Percentiles rank a stretch among this genome's conserved stretches.
Evolutionary conservation across 129 eudicot species (phyloP).

Genomic region (Arctium lappa): DNA sequence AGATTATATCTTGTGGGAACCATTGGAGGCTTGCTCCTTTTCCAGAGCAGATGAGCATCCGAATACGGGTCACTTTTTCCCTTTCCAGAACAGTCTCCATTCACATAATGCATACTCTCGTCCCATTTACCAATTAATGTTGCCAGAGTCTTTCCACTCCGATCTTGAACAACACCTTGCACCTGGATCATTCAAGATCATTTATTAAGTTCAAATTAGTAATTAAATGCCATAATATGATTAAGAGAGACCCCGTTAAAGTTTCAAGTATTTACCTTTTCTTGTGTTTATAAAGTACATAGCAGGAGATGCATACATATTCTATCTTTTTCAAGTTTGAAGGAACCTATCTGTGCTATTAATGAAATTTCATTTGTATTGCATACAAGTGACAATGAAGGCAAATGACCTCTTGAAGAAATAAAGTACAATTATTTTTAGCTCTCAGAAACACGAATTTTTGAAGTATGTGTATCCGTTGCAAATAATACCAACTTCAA

Average conservation of each 20-base stretch:
- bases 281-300: background rate
- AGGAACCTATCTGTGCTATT: background rate
- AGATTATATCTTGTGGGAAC: constrained; percentile 86
- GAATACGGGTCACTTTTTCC: constrained; percentile 67
- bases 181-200: constrained; percentile 51
- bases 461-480: too few relatives aligned
- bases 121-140: constrained; percentile 97
- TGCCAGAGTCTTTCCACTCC: constrained; percentile 84
- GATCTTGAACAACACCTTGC: constrained; percentile 86
- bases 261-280: background rate
- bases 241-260: background rate
- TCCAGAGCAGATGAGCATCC: constrained; percentile 86
- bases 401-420: background rate
- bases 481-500: too few relatives aligned
- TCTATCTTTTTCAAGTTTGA: background rate
- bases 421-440: background rate
- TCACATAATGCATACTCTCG: constrained; percentile 88
- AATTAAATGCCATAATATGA: background rate
- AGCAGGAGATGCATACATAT: background rate
- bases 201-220: background rate
- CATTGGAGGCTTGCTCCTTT: constrained; percentile 87
- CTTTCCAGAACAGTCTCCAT: constrained; percentile 68
- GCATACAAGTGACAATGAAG: background rate
- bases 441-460: too few relatives aligned
- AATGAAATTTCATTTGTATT: background rate